Evolutionary conservation across 2,329 filamentous ascomycete genomes (phyloP), one percentile per base, ranked within the genome.

Genomic region (Fusarium nodosum): DNA sequence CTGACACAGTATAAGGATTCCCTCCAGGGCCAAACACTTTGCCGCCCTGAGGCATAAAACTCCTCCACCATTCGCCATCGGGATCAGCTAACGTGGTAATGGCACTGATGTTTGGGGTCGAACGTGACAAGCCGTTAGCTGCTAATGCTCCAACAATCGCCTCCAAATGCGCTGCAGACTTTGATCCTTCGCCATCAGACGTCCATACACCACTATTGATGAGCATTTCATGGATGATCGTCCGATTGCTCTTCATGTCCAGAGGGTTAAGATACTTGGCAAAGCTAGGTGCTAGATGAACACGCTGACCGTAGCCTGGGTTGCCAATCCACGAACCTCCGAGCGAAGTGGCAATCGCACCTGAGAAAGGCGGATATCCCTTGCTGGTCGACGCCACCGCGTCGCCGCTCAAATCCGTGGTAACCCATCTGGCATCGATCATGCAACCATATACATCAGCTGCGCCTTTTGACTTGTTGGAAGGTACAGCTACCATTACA

Each of bases 371-470:
- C 0, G 69, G 59, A 5, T 59, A 56, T n/a, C 69, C 69, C 30
- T 68, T 64, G 3, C 63, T 63, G 9, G 66, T 56, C 18, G 68
- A 39, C 9, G 66, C 58, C 7, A 72, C 69, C 20, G 66, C 51
- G 4, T 71, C 66, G 0, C 66, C 66, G 3, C 64, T 71, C 30
- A 72, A 41, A 1, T 71, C 68, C 7, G 69, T 44, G 1, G 42
- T 46, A 3, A 56, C 51, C 66, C 69, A 72, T 31, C 69, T 36
- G 1, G 69, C 69, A 22, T 72, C 69, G 2, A 72, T 56, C 69
- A 66, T 68, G 15, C 69, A 72, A 2, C 69, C 69, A 6, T 72
- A 72, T 1, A 72, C n/a, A 18, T 72, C 66, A 7, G 63, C 47
- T 3, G 58, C 24, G 5, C 57, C 22, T 11, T 20, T 52, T 4